Evolutionary conservation across 257 asterid genomes (phyloP), one percentile per base, ranked within the genome.

Genomic region (Parsonsia alboflavescens): DNA sequence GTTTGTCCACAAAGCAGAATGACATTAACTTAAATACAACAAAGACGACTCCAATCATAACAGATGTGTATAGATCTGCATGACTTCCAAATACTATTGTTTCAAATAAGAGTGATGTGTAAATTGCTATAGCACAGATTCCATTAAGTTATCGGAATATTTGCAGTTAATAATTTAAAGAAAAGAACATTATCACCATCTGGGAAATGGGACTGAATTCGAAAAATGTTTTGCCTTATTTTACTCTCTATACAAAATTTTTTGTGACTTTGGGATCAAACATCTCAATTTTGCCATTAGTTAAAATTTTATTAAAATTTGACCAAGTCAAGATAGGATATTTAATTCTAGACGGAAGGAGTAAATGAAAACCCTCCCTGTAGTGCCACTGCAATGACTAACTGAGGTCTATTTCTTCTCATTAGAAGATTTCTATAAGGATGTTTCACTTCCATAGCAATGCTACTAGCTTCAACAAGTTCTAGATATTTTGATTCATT

Each of bases 91-190:
- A n/a, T n/a, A n/a, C n/a, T n/a, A n/a, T n/a, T n/a, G n/a, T n/a
- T n/a, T n/a, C n/a, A n/a, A 59, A 91, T 12, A 93, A 77, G 9
- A 93, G 96, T 0, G 98, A 96, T 12, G 97, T 94, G 21, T 93
- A 93, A 77, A 91, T 91, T 97, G 91, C 89, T 57, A 93, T 91
- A 0, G 98, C 96, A 15, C 91, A 91, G 80, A 93, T 93, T 22
- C 98, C 97, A 0, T 96, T 93, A 73, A 86, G 84, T 66, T 91
- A 96, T 73, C 91, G 97, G 85, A 93, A 93, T 13, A 91, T 65
- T 97, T 90, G 91, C 16, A n/a, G 28, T 1, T 0, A n/a, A n/a
- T n/a, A n/a, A n/a, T n/a, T n/a, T n/a, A n/a, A n/a, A n/a, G n/a
- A n/a, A n/a, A n/a, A n/a, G 50, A 11, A 7, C 10, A 46, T 44